These are phyloP conservation scores for Coprinopsis marcescibilis DNA, from an alignment of 768 basidiomycete genomes.

Conservation along the genomic window DNA sequence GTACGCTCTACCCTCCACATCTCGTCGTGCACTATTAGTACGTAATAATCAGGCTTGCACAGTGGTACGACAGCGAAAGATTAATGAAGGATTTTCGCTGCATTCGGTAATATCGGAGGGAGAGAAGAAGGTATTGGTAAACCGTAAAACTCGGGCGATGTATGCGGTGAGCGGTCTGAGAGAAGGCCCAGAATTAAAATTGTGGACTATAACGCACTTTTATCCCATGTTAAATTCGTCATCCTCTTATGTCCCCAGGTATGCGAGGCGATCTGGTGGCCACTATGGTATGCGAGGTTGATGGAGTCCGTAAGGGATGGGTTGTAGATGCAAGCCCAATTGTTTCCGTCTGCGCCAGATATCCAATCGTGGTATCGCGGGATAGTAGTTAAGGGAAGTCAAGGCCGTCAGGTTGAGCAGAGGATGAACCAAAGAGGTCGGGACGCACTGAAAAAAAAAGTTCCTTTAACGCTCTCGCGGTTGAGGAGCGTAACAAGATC, in stretches of 20 bases:
- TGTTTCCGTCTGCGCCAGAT: constrained; percentile 25
- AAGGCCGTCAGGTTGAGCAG: background rate
- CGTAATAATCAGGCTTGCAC: background rate
- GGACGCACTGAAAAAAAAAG: constrained; percentile 37
- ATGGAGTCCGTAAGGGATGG: constrained; percentile 19
- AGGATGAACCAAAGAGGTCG: background rate
- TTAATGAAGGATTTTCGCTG: too few species aligned
- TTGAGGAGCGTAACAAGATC: constrained; percentile 25
- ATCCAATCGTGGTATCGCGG: background rate
- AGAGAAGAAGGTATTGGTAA: too few species aligned
- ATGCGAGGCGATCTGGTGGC: constrained; percentile 43
- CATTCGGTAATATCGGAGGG: too few species aligned
- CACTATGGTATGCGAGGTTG: constrained; percentile 32
- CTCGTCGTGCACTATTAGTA: constrained; percentile 16
- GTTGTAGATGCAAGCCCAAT: constrained; percentile 36
- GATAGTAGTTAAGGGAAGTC: too few species aligned
- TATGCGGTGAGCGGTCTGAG: too few species aligned
- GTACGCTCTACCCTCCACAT: constrained; percentile 18
- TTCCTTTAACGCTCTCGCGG: constrained; percentile 27
- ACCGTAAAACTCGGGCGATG: too few species aligned
- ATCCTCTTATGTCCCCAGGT: constrained; percentile 34
- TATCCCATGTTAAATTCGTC: constrained; percentile 21
- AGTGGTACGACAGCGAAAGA: too few species aligned
- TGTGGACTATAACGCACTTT: constrained; percentile 17
- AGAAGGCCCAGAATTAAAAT: background rate